phyloP scores from a whole-genome alignment of 495 filamentous ascomycete species.

The Neurospora africana region DNA sequence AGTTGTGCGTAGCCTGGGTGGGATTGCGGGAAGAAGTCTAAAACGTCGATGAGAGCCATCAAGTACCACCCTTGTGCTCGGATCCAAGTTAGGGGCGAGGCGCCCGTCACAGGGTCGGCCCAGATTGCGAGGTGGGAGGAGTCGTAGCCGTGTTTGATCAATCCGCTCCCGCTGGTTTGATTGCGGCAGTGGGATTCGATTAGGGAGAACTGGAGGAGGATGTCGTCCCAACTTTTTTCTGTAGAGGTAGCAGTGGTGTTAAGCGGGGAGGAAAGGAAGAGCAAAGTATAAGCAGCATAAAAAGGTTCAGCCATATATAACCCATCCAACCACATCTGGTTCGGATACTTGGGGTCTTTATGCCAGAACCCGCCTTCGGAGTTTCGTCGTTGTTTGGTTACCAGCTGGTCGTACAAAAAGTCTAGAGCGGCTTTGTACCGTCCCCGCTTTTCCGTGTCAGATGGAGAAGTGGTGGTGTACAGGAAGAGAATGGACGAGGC shows the following conservation, averaged over 20 bases:
- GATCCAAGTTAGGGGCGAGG: conserved; percentile 45
- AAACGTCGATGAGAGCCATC: conserved; percentile 38
- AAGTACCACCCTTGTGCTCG: conserved; percentile 51
- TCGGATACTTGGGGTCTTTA: conserved; percentile 33
- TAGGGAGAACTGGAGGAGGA: conserved; percentile 43
- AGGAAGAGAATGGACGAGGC: conserved; percentile 39
- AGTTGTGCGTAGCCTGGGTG: not conserved
- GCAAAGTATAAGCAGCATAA: conserved; percentile 34
- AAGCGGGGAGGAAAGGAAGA: conserved; percentile 21
- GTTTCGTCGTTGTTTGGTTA: conserved; percentile 36
- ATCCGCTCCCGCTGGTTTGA: no score
- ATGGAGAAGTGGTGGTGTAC: conserved; percentile 12
- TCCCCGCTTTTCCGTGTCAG: no score
- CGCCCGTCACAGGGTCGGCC: conserved; percentile 46
- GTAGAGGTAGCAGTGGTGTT: conserved; percentile 19
- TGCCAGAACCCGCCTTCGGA: conserved; percentile 45
- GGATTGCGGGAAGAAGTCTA: not conserved
- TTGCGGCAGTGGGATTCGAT: conserved; percentile 40
- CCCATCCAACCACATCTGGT: conserved; percentile 51
- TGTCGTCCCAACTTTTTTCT: conserved; percentile 23
- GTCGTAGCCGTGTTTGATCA: conserved; percentile 47
- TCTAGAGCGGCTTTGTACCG: conserved; percentile 29
- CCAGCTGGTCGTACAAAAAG: conserved; percentile 35
- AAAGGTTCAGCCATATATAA: conserved; percentile 45
- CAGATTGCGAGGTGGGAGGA: conserved; percentile 14